Evolutionary conservation across 169 alveolate genomes (phyloP).

Genomic region (Blepharisma undulans): DNA sequence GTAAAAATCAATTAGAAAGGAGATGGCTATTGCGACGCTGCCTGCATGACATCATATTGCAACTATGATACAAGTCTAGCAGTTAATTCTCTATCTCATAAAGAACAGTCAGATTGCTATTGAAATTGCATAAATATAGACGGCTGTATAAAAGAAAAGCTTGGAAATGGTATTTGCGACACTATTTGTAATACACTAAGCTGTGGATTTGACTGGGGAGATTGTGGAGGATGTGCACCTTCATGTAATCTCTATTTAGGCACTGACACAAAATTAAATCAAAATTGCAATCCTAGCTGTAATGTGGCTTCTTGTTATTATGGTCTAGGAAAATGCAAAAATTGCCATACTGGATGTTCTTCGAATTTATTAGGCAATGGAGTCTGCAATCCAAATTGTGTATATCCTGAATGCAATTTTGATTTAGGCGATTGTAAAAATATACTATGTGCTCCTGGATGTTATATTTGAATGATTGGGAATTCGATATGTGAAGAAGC

Average conservation of each 20-base stretch:
- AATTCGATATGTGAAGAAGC: conserved; percentile 6
- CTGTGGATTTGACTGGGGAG: conserved; percentile 28
- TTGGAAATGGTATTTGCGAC: conserved; percentile 39
- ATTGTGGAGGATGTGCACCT: conserved; percentile 5
- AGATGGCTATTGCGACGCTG: not conserved
- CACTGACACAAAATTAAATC: not conserved
- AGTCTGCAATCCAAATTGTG: not conserved
- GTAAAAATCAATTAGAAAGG: not conserved
- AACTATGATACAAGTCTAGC: not conserved
- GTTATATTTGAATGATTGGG: not conserved
- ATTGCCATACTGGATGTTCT: not conserved
- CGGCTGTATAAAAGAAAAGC: conserved; percentile 17
- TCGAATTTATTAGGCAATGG: not conserved
- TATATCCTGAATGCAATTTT: not conserved
- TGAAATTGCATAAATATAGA: not conserved
- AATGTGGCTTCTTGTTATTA: not conserved
- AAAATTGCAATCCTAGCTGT: not conserved
- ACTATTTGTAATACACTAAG: not conserved
- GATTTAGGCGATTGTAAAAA: conserved; percentile 25
- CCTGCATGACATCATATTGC: conserved; percentile 29
- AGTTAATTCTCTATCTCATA: not conserved
- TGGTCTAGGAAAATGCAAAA: not conserved
- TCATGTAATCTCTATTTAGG: not conserved
- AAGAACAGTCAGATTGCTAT: not conserved
- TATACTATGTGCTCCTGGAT: not conserved